Conservation (phyloP, 306 rosid species). For the Gastrolobium bilobum region DNA sequence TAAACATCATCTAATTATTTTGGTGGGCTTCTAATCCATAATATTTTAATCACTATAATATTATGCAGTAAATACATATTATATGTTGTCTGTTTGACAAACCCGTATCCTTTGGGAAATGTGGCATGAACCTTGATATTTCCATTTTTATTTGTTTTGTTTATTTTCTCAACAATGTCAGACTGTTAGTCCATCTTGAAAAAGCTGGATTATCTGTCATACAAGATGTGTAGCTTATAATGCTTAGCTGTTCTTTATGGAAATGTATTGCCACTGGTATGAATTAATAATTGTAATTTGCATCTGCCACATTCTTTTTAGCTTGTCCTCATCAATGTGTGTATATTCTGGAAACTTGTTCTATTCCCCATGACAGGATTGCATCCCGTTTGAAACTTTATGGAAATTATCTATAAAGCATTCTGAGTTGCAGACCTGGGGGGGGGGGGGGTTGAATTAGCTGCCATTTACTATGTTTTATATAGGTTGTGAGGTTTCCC, state of each 20-base stretch:
- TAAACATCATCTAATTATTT: background rate
- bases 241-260: slow-evolving; percentile 50
- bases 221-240: slow-evolving; percentile 45
- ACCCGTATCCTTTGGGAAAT: background rate
- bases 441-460: background rate
- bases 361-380: background rate
- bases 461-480: background rate
- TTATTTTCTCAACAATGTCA: background rate
- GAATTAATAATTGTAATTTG: background rate
- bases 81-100: background rate
- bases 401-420: background rate
- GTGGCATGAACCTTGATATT: background rate
- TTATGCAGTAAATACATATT: background rate
- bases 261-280: background rate
- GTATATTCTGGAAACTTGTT: background rate
- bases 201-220: slow-evolving; percentile 48
- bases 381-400: background rate
- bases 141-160: background rate
- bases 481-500: background rate
- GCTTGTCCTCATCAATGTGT: background rate
- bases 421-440: background rate
- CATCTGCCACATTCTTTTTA: background rate
- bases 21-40: background rate
- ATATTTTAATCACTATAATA: background rate
- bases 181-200: slow-evolving; percentile 55